Evolutionary conservation across 2,329 filamentous ascomycete genomes (phyloP).

Genomic region (Akanthomyces dipterigenus): DNA sequence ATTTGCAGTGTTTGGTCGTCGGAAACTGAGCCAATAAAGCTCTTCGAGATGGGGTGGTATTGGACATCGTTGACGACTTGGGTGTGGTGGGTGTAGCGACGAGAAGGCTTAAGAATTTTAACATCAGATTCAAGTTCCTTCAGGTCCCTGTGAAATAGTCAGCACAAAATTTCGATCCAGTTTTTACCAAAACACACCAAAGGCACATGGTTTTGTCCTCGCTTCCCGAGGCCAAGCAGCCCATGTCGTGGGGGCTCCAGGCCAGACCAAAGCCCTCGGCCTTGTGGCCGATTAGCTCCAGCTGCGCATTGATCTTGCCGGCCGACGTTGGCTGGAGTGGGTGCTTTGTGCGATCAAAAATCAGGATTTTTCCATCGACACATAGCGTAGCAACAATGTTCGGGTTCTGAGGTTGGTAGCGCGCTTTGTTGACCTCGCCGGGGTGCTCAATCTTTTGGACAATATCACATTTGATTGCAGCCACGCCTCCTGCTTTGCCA

Average conservation of each 20-base stretch:
- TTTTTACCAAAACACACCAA: constrained; percentile 53
- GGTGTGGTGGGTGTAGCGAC: constrained; percentile 79
- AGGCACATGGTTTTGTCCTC: constrained; percentile 87
- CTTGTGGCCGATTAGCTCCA: constrained; percentile 77
- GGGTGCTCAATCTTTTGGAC: constrained; percentile 95
- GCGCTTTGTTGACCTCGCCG: constrained; percentile 95
- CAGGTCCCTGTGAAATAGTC: constrained; percentile 57
- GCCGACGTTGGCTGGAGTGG: constrained; percentile 58
- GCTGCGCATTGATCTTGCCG: constrained; percentile 70
- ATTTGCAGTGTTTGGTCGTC: constrained; percentile 93
- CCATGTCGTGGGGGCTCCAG: constrained; percentile 82
- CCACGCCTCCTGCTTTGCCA: constrained; percentile 64
- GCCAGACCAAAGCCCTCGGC: constrained; percentile 86
- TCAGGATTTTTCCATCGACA: constrained; percentile 77
- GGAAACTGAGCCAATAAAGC: constrained; percentile 86
- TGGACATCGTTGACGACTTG: constrained; percentile 96
- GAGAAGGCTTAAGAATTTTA: constrained; percentile 62
- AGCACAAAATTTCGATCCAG: constrained; percentile 12
- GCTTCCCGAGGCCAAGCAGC: constrained; percentile 80
- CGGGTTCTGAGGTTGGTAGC: constrained; percentile 95
- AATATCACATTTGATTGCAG: constrained; percentile 79
- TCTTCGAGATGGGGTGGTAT: constrained; percentile 79
- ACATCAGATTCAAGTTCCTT: constrained; percentile 65
- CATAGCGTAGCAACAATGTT: constrained; percentile 94
- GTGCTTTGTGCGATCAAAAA: constrained; percentile 96